Evolutionary conservation across 192 early-diverging fungal species (phyloP).

Genomic region (Umbelopsis sp.): DNA sequence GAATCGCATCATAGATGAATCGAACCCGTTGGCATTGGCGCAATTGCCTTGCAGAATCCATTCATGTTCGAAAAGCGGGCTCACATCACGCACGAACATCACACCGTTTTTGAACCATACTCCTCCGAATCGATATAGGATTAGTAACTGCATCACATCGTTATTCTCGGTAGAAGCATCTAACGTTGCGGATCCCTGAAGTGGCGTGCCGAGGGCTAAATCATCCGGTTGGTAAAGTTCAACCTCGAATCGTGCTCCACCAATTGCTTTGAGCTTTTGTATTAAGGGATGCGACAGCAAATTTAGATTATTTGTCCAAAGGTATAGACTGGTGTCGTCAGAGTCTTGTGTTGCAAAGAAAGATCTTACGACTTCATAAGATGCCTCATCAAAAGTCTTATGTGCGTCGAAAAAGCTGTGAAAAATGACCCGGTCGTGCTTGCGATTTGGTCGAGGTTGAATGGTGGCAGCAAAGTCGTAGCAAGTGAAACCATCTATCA

Average conservation of each 20-base stretch:
- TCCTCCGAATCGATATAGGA: constrained; percentile 38
- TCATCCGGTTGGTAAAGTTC: constrained; percentile 2
- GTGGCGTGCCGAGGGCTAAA: constrained; percentile 22
- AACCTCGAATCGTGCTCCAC: not conserved
- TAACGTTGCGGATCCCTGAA: constrained; percentile 20
- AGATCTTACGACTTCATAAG: constrained; percentile 28
- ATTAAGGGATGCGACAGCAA: constrained; percentile 11
- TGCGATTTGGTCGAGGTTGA: constrained; percentile 12
- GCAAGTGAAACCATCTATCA: constrained; percentile 22
- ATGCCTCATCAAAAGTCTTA: constrained; percentile 14
- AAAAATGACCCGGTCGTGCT: constrained; percentile 6
- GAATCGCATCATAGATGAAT: constrained; percentile 33
- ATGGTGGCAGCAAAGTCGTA: constrained; percentile 31
- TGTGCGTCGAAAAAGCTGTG: constrained; percentile 21
- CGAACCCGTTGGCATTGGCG: constrained; percentile 35
- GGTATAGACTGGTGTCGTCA: constrained; percentile 17
- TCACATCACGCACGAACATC: constrained; percentile 37
- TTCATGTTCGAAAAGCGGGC: constrained; percentile 41
- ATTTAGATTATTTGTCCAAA: constrained; percentile 32
- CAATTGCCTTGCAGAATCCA: constrained; percentile 44
- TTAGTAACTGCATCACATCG: constrained; percentile 27
- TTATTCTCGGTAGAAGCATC: not conserved
- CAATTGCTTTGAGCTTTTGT: not conserved
- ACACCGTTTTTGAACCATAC: constrained; percentile 40
- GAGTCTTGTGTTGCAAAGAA: constrained; percentile 38